Evolutionary conservation across 2,329 filamentous ascomycete genomes (phyloP).

Genomic region (Fusarium piperis): DNA sequence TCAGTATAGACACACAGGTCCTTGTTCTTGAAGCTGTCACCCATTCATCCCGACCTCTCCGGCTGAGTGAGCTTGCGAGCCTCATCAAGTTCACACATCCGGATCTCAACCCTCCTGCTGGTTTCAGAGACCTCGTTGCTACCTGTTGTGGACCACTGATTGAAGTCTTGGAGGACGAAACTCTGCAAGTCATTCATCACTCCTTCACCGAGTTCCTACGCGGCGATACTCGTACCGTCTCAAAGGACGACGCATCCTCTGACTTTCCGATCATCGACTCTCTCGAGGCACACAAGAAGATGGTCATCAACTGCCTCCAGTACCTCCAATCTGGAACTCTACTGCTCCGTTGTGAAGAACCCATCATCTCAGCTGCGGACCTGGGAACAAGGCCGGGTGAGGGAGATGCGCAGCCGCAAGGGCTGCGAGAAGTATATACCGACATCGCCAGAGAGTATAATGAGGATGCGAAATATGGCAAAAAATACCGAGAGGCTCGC

Average conservation of each 20-base stretch:
- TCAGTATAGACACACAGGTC: slow-evolving; percentile 45
- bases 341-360: slow-evolving; percentile 8
- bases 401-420: background rate
- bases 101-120: slow-evolving; percentile 9
- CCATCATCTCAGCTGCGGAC: background rate
- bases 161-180: slow-evolving; percentile 56
- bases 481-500: slow-evolving; percentile 28
- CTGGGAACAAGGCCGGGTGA: slow-evolving; percentile 2
- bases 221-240: slow-evolving; percentile 30
- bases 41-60: slow-evolving; percentile 51
- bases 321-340: slow-evolving; percentile 34
- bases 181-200: slow-evolving; percentile 56
- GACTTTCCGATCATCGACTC: slow-evolving; percentile 31
- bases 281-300: slow-evolving; percentile 26
- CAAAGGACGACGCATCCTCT: background rate
- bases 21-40: slow-evolving; percentile 52
- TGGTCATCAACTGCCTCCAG: slow-evolving; percentile 25
- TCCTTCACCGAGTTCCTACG: slow-evolving; percentile 59
- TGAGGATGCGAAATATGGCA: background rate
- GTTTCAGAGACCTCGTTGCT: slow-evolving; percentile 48
- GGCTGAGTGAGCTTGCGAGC: slow-evolving; percentile 49
- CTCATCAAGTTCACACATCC: slow-evolving; percentile 38
- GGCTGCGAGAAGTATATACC: background rate
- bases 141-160: slow-evolving; percentile 53
- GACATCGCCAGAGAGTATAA: background rate